Evolutionary conservation across 2,329 filamentous ascomycete species (phyloP).

Genomic region (Diaporthe batatas): DNA sequence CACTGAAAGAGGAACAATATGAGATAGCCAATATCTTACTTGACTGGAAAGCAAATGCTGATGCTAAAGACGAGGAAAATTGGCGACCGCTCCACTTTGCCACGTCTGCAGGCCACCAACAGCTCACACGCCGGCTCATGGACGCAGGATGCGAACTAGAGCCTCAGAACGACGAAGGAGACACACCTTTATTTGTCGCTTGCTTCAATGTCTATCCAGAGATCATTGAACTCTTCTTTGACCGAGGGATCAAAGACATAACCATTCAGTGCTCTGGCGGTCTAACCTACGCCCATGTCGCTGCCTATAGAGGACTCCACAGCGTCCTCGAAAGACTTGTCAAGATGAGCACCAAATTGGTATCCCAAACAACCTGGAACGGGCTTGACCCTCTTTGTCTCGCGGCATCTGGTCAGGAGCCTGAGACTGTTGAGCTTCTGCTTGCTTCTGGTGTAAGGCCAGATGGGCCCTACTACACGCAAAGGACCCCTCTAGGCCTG

Average conservation of each 20-base stretch:
- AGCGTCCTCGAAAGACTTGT: not conserved
- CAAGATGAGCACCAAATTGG: not conserved
- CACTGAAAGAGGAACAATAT: not conserved
- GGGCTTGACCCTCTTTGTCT: not conserved
- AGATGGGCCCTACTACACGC: not conserved
- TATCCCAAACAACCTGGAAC: not conserved
- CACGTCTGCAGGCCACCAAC: not conserved
- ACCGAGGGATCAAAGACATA: not conserved
- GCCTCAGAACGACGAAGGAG: not conserved
- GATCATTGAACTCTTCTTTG: not conserved
- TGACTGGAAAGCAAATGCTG: not conserved
- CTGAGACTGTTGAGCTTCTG: not conserved
- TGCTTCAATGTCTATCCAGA: not conserved
- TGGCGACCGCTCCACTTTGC: not conserved
- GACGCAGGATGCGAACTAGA: not conserved
- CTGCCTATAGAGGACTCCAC: not conserved
- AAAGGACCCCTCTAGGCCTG: not conserved
- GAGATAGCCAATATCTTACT: not conserved
- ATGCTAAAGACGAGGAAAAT: not conserved
- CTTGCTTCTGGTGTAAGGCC: not conserved
- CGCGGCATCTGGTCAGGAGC: not conserved
- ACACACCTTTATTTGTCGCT: not conserved
- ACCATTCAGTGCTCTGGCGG: not conserved
- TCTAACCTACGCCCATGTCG: not conserved
- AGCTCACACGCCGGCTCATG: not conserved